These are phyloP conservation scores for Bocquillonia castaneifolia DNA, from an alignment of 441 rosid genomes.

Conservation along the genomic window DNA sequence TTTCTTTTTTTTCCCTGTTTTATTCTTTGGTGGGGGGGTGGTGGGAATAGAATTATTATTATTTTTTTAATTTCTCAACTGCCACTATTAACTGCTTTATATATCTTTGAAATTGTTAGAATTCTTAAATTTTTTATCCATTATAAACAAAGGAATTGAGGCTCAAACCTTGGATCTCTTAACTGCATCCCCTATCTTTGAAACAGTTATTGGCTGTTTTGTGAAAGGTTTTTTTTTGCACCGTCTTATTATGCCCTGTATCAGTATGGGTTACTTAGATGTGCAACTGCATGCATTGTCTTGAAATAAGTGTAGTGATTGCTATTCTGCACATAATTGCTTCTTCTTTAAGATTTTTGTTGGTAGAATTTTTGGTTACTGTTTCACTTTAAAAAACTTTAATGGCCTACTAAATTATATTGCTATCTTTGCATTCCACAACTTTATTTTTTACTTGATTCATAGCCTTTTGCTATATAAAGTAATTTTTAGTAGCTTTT, in stretches of 20 bases:
- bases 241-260: neutral
- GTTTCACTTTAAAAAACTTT: neutral
- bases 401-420: neutral
- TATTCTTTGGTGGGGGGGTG: too few species aligned
- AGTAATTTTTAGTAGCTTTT: neutral
- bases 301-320: neutral
- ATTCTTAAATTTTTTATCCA: too few species aligned
- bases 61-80: too few species aligned
- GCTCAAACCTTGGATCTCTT: neutral
- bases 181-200: neutral
- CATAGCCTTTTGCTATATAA: neutral
- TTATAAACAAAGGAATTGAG: neutral
- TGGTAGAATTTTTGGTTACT: neutral
- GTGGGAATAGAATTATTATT: too few species aligned
- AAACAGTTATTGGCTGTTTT: neutral
- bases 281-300: neutral
- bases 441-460: neutral
- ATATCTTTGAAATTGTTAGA: too few species aligned
- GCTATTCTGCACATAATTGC: neutral
- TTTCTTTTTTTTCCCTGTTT: slow-evolving; percentile 4
- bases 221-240: neutral
- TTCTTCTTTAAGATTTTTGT: neutral
- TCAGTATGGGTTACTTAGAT: neutral
- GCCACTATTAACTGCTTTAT: too few species aligned
- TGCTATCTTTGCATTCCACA: neutral